Conservation (phyloP, 1,284 basidiomycete genomes). For the Marasmius sp. region DNA sequence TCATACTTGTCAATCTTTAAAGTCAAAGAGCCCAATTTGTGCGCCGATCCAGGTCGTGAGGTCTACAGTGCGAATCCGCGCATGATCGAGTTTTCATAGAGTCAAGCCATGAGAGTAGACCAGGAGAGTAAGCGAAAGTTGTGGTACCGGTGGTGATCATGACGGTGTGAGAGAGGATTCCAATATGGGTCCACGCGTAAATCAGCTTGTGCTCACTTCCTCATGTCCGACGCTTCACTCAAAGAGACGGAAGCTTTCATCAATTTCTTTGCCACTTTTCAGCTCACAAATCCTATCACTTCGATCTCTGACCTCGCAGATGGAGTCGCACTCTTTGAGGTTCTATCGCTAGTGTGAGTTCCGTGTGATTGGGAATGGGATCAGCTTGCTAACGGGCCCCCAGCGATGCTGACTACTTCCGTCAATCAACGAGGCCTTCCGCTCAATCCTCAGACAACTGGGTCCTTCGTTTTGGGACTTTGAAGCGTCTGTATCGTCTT, state of each 20-base stretch:
- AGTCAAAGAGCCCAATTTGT: no score
- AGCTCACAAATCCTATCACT: conserved; percentile 59
- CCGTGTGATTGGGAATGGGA: neutral
- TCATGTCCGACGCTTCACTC: conserved; percentile 43
- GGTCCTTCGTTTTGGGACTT: conserved; percentile 81
- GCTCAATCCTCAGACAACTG: conserved; percentile 78
- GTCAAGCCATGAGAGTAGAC: no score
- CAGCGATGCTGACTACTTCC: conserved; percentile 82
- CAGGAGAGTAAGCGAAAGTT: no score
- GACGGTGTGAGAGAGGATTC: neutral
- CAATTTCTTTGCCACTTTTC: conserved; percentile 75
- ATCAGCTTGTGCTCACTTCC: neutral
- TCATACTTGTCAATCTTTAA: no score
- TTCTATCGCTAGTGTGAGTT: conserved; percentile 70
- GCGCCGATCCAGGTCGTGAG: no score
- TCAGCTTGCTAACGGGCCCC: neutral
- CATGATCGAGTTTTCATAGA: no score
- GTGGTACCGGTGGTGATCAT: no score
- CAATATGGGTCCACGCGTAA: neutral
- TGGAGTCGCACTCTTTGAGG: conserved; percentile 69
- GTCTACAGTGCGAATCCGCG: no score
- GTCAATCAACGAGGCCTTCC: conserved; percentile 53
- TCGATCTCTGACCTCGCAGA: conserved; percentile 70
- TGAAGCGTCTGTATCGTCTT: conserved; percentile 84
- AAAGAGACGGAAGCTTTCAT: conserved; percentile 77